Conservation (phyloP, 2,329 filamentous ascomycete genomes). For the Cladosporium cucumerinum region DNA sequence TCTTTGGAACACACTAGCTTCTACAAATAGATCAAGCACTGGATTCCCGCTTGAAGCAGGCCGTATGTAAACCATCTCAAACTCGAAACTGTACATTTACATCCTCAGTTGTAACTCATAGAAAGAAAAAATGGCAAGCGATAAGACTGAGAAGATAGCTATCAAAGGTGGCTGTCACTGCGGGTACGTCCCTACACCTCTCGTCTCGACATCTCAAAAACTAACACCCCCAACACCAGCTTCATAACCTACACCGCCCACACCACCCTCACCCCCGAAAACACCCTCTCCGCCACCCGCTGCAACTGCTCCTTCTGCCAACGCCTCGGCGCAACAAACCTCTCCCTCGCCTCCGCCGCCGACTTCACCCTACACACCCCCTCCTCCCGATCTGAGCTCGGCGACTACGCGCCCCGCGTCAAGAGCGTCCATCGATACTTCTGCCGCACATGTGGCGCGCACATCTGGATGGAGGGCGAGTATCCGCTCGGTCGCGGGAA, state of each 20-base stretch:
- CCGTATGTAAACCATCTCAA: no score
- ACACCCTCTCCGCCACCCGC: conserved; percentile 7
- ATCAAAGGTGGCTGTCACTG: conserved; percentile 14
- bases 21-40: background rate
- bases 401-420: conserved; percentile 4
- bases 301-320: conserved; percentile 18
- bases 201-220: background rate
- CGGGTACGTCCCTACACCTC: background rate
- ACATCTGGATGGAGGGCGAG: conserved; percentile 16
- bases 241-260: conserved; percentile 15
- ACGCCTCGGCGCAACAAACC: conserved; percentile 4
- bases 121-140: background rate
- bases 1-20: background rate
- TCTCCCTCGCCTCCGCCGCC: background rate
- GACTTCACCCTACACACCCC: conserved; percentile 11
- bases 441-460: conserved; percentile 8
- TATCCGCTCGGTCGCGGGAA: conserved; percentile 12
- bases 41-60: background rate
- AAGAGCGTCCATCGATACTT: conserved; percentile 12
- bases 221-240: background rate
- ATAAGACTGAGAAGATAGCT: background rate
- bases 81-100: no score
- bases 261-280: background rate
- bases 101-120: background rate
- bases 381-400: background rate